phyloP scores from a whole-genome alignment of 2,329 filamentous ascomycete genomes.

The Ascosphaera aggregata region DNA sequence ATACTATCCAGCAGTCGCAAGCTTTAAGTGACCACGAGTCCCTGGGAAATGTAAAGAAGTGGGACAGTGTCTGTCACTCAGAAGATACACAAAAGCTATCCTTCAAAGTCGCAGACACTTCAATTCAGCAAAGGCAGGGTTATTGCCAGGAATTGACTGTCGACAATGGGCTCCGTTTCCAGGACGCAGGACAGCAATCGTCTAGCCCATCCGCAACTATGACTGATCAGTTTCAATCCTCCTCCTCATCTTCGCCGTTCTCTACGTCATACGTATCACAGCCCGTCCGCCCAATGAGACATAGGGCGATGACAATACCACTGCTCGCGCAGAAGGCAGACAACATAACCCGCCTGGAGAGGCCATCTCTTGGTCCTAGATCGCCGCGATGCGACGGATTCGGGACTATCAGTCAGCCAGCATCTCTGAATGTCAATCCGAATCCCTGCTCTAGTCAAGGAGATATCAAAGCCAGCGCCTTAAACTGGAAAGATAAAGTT shows the following conservation, averaged over 20 bases:
- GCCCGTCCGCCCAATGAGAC: not conserved
- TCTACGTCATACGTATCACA: not conserved
- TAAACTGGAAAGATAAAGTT: not conserved
- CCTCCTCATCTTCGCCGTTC: not conserved
- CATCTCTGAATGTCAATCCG: not conserved
- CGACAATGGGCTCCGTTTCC: no score
- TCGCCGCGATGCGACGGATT: not conserved
- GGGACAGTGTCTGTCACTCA: no score
- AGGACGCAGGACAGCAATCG: no score
- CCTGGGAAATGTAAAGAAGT: no score
- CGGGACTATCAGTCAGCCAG: not conserved
- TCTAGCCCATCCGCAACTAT: no score
- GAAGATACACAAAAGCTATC: no score
- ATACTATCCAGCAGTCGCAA: no score
- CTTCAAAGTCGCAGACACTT: no score
- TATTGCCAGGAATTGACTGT: no score
- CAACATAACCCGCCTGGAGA: not conserved
- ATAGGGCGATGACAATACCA: not conserved
- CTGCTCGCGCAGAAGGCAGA: conserved; percentile 1
- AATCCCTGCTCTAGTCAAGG: not conserved
- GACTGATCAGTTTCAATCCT: not conserved
- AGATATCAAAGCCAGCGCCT: not conserved
- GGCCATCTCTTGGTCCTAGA: not conserved
- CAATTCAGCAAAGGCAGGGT: no score
- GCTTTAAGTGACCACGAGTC: no score